Base-by-base conservation (phyloP, 1,139 yeast species). In the Geotrichum australiense region DNA sequence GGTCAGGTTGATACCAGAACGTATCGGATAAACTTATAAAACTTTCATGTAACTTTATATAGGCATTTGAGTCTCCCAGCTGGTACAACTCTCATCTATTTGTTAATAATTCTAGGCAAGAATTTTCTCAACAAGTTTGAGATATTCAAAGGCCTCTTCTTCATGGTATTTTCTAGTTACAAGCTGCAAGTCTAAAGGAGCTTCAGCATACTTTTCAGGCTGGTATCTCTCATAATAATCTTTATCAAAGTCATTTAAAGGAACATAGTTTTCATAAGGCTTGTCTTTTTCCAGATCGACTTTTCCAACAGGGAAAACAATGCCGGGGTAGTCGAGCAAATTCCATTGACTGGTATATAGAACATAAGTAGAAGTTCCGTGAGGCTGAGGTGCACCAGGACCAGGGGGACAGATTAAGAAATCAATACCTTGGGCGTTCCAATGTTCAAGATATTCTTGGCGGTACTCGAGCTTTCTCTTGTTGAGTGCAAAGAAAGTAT, bases 331-430 rank as follows among this genome's bases (percentile, higher is more conserved):
- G 56, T 77, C 80, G 37, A 73, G 52, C 26, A 72, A 56, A 53
- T 76, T 77, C 59, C 73, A 62, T 14, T 68, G 64, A 26, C 74
- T 62, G 11, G 78, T 71, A 39, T 53, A 53, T 3, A 85, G 80
- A 91, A 91, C 81, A 61, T 80, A 79, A 56, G 72, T 74, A 8
- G 81, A 73, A 41, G 74, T 71, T 36, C 74, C 78, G 14, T 79
- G 76, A 39, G 70, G 73, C 18, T 89, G 86, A 4, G 93, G 87
- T 41, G 79, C 82, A 47, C 82, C 82, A 46, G 74, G 74, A 56
- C 79, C 78, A 4, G 78, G 70, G 36, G 94, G 93, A 41, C 80
- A 69, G 38, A 84, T 63, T 44, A 83, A 69, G 53, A 79, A 76
- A 55, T 83, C 93, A 38, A 82, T 72, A 35, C 74, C 73, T 51